Base-by-base conservation (phyloP, 2,329 filamentous ascomycete species). In the Pseudonectria buxi region DNA sequence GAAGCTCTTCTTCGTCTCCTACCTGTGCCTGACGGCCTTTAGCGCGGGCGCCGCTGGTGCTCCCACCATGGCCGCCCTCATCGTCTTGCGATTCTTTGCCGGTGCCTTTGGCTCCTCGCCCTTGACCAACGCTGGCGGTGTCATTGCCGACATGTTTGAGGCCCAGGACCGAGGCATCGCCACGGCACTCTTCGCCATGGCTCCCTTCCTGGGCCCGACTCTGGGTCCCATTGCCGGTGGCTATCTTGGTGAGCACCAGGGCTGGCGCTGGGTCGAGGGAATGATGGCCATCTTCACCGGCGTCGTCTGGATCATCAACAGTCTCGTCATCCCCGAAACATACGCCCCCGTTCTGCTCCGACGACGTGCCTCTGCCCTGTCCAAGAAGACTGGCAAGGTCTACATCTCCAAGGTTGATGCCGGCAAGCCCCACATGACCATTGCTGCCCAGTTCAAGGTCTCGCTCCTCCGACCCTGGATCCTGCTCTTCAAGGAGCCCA, bases 31-130 rank as follows among this genome's bases (percentile, higher is more conserved):
- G 39, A 72, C 73, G 2, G 70, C 69, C 2, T 84, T 85, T 54
- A 81, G 75, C 46, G 76, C 71, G 14, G 79, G 68, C 4, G 68
- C 67, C 13, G 72, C 76, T 2, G 78, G 71, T 7, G 63, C 72
- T 0, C 61, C 73, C 37, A 78, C 72, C 45, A 76, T 81, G 40
- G 63, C 63, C 31, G 72, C 74, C 2, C 62, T 86, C 3, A 60
- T 86, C 24, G 68, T 83, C n/a, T 64, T 83, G 26, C 74, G 82
- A n/a, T 85, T 85, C 60, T 72, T 86, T 34, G 73, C 74, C 14
- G 78, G 78, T 26, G 59, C 72, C 7, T 81, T 81, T 47, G 79
- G 76, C 4, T 74, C 75, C 0, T 76, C 76, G 0, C 74, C 77
- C 2, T 57, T 83, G 40, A 78, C 76, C 7, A 81, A 81, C 45